Base-by-base conservation (phyloP, 768 basidiomycete species). In the Amanita muscaria region DNA sequence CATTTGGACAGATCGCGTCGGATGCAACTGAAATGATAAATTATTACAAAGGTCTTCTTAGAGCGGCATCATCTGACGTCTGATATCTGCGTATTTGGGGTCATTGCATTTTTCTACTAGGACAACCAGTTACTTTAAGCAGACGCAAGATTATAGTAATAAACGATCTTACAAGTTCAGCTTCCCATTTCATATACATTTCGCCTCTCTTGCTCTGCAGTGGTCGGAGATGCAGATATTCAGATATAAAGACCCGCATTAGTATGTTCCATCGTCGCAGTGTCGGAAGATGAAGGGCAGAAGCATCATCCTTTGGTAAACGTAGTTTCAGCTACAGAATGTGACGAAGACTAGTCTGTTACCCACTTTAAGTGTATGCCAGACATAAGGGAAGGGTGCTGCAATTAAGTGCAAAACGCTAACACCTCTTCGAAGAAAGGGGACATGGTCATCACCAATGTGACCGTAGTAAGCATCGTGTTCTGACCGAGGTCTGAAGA, bases 391-490 rank as follows among this genome's bases (percentile, higher is more conserved):
- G 61, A 98, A 99, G 2, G 88, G 91, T 37, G 77, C 76, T 2
- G 93, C 64, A 44, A 98, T 98, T 36, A 98, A 59, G 61, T 99
- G 96, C 52, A 99, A 64, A 41, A 98, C 66, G 49, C 79, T 87
- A 12, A 98, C 91, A 2, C 96, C 96, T 49, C 69, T 65, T 29
- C 67, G 63, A 40, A 94, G 55, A 67, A 99, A 98, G 18, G 96
- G 96, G 32, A 90, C 61, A 54, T 99, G 96, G 63, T 99, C 96
- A 61, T 99, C 96, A 31, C 78, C 88, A 49, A 94, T 81, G 53
- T 79, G 75, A 2, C 78, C 79, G 15, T 63, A 57, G 48, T 70
- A 72, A 27, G 57, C 50, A 18, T 67, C 63, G 14, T 47, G 54
- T 1, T 58, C 59, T 1, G 52, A 55, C 38, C 86, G 72, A 32